Conservation (phyloP, 441 rosid species). For the Euphorbia schlechtendalii region DNA sequence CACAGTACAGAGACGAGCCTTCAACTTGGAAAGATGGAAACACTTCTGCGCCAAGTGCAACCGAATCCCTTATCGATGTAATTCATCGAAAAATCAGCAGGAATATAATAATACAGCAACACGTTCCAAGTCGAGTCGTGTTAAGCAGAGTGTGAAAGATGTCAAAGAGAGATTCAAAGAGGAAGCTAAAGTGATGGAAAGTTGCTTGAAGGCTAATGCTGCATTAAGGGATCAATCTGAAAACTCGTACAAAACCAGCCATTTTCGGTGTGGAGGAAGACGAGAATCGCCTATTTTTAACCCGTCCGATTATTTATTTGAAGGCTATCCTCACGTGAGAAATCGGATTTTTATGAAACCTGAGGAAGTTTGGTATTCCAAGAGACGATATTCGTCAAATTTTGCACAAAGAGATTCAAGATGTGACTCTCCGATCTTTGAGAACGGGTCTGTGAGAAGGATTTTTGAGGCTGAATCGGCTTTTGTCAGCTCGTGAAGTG, state of each 20-base stretch:
- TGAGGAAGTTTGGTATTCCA: constrained; percentile 21
- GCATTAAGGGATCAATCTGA: constrained; percentile 29
- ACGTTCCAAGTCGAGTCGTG: constrained; percentile 21
- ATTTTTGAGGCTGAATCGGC: constrained; percentile 50
- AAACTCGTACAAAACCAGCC: constrained; percentile 14
- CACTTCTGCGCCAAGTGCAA: constrained; percentile 52
- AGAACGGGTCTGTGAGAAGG: constrained; percentile 30
- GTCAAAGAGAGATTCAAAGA: constrained; percentile 60
- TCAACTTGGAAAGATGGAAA: constrained; percentile 49
- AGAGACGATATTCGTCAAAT: constrained; percentile 15
- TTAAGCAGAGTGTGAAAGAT: constrained; percentile 21
- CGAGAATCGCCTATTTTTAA: constrained; percentile 67
- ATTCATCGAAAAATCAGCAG: constrained; percentile 16
- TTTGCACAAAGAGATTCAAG: constrained; percentile 19
- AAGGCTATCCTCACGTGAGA: constrained; percentile 80
- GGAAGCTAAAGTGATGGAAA: constrained; percentile 72
- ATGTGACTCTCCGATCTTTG: constrained; percentile 42
- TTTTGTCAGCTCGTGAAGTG: constrained; percentile 40
- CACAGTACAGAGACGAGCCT: constrained; percentile 41
- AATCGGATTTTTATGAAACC: constrained; percentile 25
- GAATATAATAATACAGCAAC: constrained; percentile 11
- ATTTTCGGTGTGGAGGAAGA: constrained; percentile 10
- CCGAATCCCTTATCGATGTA: constrained; percentile 31
- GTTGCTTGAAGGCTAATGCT: constrained; percentile 52
- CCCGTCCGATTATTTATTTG: constrained; percentile 47